Evolutionary conservation across 805 yeast genomes (phyloP).

Genomic region (Kuraishia floccosa): DNA sequence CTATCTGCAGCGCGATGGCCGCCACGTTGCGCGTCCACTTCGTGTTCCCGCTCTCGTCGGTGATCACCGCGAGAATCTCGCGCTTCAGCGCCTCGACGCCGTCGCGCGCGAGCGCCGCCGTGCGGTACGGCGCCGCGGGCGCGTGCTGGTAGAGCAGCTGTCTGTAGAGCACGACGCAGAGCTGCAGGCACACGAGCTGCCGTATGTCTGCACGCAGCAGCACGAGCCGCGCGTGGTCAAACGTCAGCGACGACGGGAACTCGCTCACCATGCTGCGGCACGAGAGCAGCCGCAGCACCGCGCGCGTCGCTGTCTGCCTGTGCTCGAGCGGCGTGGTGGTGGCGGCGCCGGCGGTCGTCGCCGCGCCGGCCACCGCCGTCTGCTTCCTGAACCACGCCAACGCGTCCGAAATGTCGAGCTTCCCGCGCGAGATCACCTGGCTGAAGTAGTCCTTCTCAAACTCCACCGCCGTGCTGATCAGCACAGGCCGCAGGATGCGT

Average conservation of each 20-base stretch:
- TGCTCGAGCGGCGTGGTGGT: constrained; percentile 8
- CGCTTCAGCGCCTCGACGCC: constrained; percentile 41
- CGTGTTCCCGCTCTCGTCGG: constrained; percentile 77
- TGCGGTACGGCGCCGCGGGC: constrained; percentile 18
- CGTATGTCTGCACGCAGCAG: constrained; percentile 77
- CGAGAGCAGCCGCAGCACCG: constrained; percentile 54
- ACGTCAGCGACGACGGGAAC: constrained; percentile 74
- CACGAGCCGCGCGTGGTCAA: constrained; percentile 74
- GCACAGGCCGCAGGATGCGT: constrained; percentile 69
- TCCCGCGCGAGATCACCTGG: constrained; percentile 39
- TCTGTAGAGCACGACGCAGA: constrained; percentile 62
- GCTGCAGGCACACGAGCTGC: constrained; percentile 69
- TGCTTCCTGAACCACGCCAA: constrained; percentile 52
- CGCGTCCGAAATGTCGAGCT: constrained; percentile 48
- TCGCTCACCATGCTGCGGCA: constrained; percentile 75
- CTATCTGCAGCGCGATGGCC: constrained; percentile 59
- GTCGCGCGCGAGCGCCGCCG: constrained; percentile 22
- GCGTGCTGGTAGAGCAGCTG: constrained; percentile 38
- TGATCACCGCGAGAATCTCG: constrained; percentile 67
- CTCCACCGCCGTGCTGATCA: constrained; percentile 78
- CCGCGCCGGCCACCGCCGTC: constrained; percentile 9
- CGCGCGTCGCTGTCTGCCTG: constrained; percentile 30
- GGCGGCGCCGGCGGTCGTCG: constrained; percentile 2
- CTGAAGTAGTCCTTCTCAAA: constrained; percentile 79
- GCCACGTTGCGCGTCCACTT: constrained; percentile 84